Evolutionary conservation across 164 flowering plant species (phyloP), one percentile per base, ranked within the genome.

Genomic region (Tetrastigma voinierianum): DNA sequence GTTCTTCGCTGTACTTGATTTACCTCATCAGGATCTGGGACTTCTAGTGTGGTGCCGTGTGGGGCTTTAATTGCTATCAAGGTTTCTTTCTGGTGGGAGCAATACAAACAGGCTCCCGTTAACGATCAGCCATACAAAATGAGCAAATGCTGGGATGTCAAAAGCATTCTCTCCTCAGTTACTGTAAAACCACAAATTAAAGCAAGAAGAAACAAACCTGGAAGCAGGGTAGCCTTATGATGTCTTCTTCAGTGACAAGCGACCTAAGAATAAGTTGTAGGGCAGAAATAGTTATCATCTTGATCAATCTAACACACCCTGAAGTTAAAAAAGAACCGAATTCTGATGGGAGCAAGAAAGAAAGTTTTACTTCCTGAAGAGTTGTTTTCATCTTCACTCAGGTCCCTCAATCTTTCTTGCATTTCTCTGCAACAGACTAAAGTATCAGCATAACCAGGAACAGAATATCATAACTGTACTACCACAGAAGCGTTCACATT

Each of bases 211-310:
- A 47, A 51, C 61, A 46, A 16, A 91, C 99, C 93, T 85, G 90
- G 77, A 95, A 95, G 81, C 97, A 87, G 8, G 99, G 97, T 59
- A 95, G 76, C 69, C 70, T 76, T 92, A n/a, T 95, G 67, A 95
- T 95, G 67, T 95, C 97, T 51, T 92, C 98, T 75, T 92, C 94
- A 51, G 97, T 89, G 54, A 95, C 93, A 85, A 89, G 92, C 74
- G 92, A 89, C 85, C 98, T 95, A 66, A 60, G 18, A 61, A 59
- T 23, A n/a, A n/a, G 18, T 51, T 43, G 58, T 62, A 49, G 18
- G 44, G 17, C 51, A 45, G 58, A 57, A 58, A 21, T 13, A 16
- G 15, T 20, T 3, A 32, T 10, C 19, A 15, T 3, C 21, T n/a
- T 11, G 13, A 59, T 53, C 58, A 14, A 66, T 46, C 43, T 16